Conservation (phyloP, 2,329 filamentous ascomycete species). For the Reticulascus tulasneorum region DNA sequence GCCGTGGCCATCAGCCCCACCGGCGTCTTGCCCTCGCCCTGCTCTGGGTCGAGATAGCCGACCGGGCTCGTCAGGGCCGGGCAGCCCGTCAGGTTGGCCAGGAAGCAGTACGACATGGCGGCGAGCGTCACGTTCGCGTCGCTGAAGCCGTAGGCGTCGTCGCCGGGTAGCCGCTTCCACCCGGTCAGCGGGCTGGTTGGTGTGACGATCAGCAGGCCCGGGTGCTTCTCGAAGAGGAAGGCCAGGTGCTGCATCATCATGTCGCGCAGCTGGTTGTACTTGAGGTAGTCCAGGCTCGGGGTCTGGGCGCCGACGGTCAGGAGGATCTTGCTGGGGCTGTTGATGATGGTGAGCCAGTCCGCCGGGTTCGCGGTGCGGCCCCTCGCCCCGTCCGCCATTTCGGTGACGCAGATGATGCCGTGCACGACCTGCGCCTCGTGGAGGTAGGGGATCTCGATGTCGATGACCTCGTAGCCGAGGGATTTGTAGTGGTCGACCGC, state of each 20-base stretch:
- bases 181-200: conserved; percentile 74
- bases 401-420: conserved; percentile 70
- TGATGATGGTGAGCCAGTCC: conserved; percentile 53
- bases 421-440: conserved; percentile 73
- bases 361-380: conserved; percentile 38
- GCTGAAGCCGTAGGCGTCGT: conserved; percentile 66
- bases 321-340: conserved; percentile 65
- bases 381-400: conserved; percentile 49
- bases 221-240: conserved; percentile 63
- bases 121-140: conserved; percentile 70
- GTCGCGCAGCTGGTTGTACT: conserved; percentile 68
- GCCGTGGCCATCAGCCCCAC: conserved; percentile 61
- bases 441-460: conserved; percentile 64
- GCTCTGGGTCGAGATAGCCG: conserved; percentile 60
- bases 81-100: conserved; percentile 77
- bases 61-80: conserved; percentile 73
- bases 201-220: conserved; percentile 73
- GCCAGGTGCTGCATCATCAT: conserved; percentile 77
- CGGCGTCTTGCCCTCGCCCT: conserved; percentile 56
- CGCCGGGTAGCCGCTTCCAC: conserved; percentile 59
- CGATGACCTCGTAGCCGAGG: conserved; percentile 44
- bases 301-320: conserved; percentile 62
- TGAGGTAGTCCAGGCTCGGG: conserved; percentile 64
- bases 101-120: conserved; percentile 81
- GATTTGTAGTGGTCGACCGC: conserved; percentile 56